phyloP scores from a whole-genome alignment of 805 yeast genomes.

The Kluyveromyces siamensis region DNA sequence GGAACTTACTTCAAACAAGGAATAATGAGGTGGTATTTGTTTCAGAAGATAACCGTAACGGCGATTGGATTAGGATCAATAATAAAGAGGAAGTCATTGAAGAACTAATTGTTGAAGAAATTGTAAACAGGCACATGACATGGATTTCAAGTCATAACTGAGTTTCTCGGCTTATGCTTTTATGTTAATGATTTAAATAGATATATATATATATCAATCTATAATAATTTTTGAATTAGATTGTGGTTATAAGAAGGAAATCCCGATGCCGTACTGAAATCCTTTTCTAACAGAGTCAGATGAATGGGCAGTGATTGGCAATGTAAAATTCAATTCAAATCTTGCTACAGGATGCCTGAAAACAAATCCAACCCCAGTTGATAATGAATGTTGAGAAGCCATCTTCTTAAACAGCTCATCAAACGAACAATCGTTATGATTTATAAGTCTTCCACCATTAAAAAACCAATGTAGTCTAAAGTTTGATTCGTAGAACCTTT shows the following conservation, averaged over 20 bases:
- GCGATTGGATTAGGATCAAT: conserved; percentile 43
- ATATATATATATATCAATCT: not conserved
- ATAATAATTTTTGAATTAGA: not conserved
- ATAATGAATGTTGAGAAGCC: conserved; percentile 36
- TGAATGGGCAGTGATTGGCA: conserved; percentile 47
- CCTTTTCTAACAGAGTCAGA: conserved; percentile 52
- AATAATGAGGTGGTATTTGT: conserved; percentile 86
- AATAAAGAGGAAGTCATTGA: conserved; percentile 48
- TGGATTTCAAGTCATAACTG: conserved; percentile 40
- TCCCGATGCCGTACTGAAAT: conserved; percentile 56
- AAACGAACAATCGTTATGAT: conserved; percentile 20
- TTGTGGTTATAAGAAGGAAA: conserved; percentile 39
- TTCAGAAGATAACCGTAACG: conserved; percentile 19
- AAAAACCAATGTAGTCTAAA: conserved; percentile 55
- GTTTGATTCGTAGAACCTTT: conserved; percentile 34
- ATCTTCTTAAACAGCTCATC: conserved; percentile 21
- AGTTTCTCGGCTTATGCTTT: not conserved
- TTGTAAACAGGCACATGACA: conserved; percentile 48
- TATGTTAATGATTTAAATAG: not conserved
- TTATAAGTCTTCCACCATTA: conserved; percentile 53
- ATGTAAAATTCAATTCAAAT: conserved; percentile 54
- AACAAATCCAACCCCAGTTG: conserved; percentile 52
- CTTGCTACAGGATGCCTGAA: conserved; percentile 58
- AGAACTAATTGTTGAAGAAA: conserved; percentile 69
- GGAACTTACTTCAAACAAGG: conserved; percentile 83